Conservation (phyloP, 2,329 filamentous ascomycete species). For the Meredithiella fracta region DNA sequence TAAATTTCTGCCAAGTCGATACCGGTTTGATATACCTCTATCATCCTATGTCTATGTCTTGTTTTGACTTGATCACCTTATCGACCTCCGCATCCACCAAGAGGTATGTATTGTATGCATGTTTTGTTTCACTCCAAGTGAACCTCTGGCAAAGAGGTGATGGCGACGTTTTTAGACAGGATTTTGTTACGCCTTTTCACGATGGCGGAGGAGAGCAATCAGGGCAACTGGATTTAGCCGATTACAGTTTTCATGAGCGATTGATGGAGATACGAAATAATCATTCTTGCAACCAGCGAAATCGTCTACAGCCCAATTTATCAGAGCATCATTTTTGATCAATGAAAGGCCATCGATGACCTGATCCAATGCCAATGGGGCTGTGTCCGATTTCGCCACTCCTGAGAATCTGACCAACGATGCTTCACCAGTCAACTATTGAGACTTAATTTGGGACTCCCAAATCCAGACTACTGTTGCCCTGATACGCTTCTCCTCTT, state of each 20-base stretch:
- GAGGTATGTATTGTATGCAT: slow-evolving; percentile 12
- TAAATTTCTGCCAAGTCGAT: slow-evolving; percentile 5
- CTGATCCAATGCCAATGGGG: background rate
- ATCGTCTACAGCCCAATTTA: no score
- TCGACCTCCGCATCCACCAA: slow-evolving; percentile 12
- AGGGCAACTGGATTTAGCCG: slow-evolving; percentile 18
- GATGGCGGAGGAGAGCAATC: slow-evolving; percentile 49
- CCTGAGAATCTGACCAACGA: background rate
- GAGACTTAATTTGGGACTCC: background rate
- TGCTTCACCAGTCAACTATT: slow-evolving; percentile 17
- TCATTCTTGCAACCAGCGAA: background rate
- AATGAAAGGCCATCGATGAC: no score
- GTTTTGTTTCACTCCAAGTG: slow-evolving; percentile 7
- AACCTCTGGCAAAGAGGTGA: slow-evolving; percentile 14
- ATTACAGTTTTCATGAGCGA: background rate
- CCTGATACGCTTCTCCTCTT: slow-evolving; percentile 47
- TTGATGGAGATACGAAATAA: background rate
- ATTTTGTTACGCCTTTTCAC: slow-evolving; percentile 24
- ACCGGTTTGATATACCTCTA: slow-evolving; percentile 4
- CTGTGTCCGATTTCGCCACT: background rate
- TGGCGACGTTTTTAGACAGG: slow-evolving; percentile 12
- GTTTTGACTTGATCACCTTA: slow-evolving; percentile 8
- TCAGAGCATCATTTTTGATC: no score
- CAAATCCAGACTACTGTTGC: background rate
- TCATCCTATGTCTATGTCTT: slow-evolving; percentile 12